Evolutionary conservation across 345 rosid species (phyloP).

Genomic region (Pistacia atlantica): DNA sequence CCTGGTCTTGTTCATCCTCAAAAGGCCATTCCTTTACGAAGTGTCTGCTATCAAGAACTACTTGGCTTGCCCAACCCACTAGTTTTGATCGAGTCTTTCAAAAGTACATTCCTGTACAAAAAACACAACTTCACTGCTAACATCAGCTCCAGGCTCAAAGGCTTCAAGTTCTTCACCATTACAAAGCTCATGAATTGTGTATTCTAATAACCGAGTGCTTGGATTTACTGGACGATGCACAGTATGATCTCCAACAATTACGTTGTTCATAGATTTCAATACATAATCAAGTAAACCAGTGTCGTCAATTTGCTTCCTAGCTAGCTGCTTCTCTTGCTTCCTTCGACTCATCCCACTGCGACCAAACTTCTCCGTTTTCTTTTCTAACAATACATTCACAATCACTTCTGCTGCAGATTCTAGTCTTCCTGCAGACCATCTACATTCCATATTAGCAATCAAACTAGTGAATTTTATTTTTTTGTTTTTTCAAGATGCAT

Average conservation of each 20-base stretch:
- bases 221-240: slow-evolving; percentile 68
- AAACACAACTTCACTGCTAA: slow-evolving; percentile 53
- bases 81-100: slow-evolving; percentile 56
- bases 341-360: slow-evolving; percentile 72
- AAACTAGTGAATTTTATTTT: slow-evolving; percentile 37
- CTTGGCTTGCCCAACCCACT: slow-evolving; percentile 50
- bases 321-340: slow-evolving; percentile 92
- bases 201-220: slow-evolving; percentile 64
- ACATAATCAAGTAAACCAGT: slow-evolving; percentile 87
- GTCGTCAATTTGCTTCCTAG: slow-evolving; percentile 87
- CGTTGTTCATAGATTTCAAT: slow-evolving; percentile 81
- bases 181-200: slow-evolving; percentile 59
- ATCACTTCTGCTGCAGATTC: slow-evolving; percentile 82
- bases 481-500: no score
- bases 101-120: slow-evolving; percentile 59
- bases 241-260: slow-evolving; percentile 51
- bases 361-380: slow-evolving; percentile 38
- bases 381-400: slow-evolving; percentile 60
- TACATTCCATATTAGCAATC: slow-evolving; percentile 56
- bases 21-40: slow-evolving; percentile 80
- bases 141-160: slow-evolving; percentile 45
- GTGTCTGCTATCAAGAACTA: slow-evolving; percentile 69
- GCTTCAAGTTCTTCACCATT: slow-evolving; percentile 13
- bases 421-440: slow-evolving; percentile 85
- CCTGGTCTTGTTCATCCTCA: slow-evolving; percentile 45